A percentile compares a stretch with the other conserved stretches of the same genome.
Conservation (phyloP, 208 protist species). For the Trichomonas tenax region DNA sequence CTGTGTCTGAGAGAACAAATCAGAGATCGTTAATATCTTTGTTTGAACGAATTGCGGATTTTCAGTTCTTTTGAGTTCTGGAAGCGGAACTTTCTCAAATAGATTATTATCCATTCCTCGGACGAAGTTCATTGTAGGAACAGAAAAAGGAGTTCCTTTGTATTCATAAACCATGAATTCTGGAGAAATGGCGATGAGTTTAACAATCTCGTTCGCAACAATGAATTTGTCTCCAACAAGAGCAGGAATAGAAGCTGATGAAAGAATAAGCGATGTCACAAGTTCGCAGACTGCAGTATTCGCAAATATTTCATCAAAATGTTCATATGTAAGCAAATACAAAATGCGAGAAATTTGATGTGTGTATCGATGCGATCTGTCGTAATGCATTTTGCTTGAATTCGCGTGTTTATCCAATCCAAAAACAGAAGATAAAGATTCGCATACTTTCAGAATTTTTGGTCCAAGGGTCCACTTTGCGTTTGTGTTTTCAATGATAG, state of each 20-base stretch:
- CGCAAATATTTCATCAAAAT: background rate
- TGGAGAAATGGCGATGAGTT: background rate
- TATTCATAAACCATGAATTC: background rate
- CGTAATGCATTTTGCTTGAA: background rate
- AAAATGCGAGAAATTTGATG: background rate
- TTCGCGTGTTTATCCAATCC: background rate
- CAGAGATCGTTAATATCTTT: no score
- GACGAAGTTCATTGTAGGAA: background rate
- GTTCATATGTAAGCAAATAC: background rate
- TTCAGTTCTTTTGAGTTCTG: no score
- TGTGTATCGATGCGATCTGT: background rate
- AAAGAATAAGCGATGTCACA: background rate
- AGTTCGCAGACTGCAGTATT: background rate
- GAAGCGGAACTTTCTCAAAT: no score
- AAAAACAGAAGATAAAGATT: background rate
- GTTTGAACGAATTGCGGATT: no score
- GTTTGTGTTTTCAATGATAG: background rate
- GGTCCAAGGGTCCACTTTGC: background rate
- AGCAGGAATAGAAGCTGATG: background rate
- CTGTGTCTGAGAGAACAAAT: no score
- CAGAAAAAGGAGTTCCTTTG: background rate
- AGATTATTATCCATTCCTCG: no score
- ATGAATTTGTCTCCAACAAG: background rate
- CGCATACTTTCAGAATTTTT: background rate
- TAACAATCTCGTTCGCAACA: background rate